Base-by-base conservation (phyloP, 257 asterid genomes). In the Salvia splendens region DNA sequence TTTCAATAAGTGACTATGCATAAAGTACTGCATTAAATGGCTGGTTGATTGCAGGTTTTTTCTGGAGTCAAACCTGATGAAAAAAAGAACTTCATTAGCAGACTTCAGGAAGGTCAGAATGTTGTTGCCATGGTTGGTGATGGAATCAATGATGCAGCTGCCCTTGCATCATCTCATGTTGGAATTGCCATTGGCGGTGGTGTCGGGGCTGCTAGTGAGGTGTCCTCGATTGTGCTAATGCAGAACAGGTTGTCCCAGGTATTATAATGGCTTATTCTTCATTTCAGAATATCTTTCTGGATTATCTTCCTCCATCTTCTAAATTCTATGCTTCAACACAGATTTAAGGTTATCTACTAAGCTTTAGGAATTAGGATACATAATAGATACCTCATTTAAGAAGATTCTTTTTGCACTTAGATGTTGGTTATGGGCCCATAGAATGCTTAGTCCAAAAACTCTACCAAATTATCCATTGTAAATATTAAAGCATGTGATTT, bases 91-190 rank as follows among this genome's bases (percentile, higher is more conserved):
- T 94, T 94, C 71, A 84, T 94, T 49, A 79, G 77, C 74, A 72
- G 65, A 77, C 96, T 94, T 68, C 91, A 84, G 84, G 77, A 81
- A 65, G 84, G 80, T 64, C 83, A 82, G 73, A 82, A 82, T 52
- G 67, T 91, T 77, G 99, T 94, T 45, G 96, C 99, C 74, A 94
- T 94, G 99, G 99, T 94, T 60, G 99, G 99, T 51, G 99, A 94
- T 75, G 99, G 99, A 68, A 91, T 94, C 61, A 94, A 94, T 77
- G 99, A 94, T 72, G 91, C 97, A 68, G 99, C 99, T 77, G 99
- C 99, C 70, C 78, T 94, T 73, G 97, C 99, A 74, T 78, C 89
- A 67, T 85, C 99, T 17, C 95, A 94, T 73, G 96, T 94, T 33
- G 99, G 99, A 68, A 75, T 94, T 65, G 99, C 99, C 52, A 87